phyloP scores from a whole-genome alignment of 148 eudicot species.

The Vaccinium vitisidaea region DNA sequence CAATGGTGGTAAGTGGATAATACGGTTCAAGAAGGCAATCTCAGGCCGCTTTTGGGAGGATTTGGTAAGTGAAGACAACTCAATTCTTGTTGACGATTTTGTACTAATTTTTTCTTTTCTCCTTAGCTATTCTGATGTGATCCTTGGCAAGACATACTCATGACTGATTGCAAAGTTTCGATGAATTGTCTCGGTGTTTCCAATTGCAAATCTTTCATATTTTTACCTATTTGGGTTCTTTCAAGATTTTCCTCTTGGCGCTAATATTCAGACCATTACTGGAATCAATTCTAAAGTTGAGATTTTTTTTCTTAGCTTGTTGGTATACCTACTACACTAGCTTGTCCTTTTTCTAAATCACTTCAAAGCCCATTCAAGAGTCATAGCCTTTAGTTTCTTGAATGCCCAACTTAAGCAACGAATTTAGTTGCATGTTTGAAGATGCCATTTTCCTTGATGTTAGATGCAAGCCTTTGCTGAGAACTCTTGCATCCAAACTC shows the following conservation, averaged over 20 bases:
- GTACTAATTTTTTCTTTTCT: background rate
- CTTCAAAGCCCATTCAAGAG: background rate
- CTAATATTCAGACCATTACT: background rate
- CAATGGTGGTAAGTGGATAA: constrained; percentile 98
- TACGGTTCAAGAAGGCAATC: constrained; percentile 85
- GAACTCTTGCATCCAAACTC: background rate
- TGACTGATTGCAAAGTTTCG: background rate
- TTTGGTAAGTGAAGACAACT: constrained; percentile 44
- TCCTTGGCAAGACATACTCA: background rate
- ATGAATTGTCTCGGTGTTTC: background rate
- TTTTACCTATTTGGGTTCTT: background rate
- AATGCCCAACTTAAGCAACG: background rate
- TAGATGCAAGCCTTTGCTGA: background rate
- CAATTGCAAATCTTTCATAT: background rate
- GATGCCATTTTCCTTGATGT: background rate
- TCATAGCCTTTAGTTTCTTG: background rate
- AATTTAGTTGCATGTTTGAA: background rate
- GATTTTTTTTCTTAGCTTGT: background rate
- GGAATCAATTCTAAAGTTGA: background rate
- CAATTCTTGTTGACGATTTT: background rate
- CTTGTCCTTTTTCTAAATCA: background rate
- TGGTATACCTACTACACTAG: background rate
- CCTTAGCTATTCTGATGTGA: background rate
- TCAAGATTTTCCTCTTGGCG: background rate
- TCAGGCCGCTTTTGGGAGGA: constrained; percentile 99